Evolutionary conservation across 1,139 yeast genomes (phyloP).

Genomic region (Yamadazyma trypodendri): DNA sequence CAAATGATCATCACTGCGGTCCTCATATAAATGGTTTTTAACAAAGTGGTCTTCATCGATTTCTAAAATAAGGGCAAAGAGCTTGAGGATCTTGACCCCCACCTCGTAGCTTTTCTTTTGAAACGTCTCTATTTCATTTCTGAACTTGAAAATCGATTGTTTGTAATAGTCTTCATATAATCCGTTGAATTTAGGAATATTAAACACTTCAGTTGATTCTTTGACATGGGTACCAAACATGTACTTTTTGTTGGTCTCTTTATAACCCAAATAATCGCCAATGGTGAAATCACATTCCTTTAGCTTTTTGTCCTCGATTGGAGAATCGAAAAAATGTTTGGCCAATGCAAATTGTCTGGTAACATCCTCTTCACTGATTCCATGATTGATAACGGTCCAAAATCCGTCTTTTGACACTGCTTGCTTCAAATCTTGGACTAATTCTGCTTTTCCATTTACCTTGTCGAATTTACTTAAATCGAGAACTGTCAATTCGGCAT

Average conservation of each 20-base stretch:
- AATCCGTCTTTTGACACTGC: constrained; percentile 33
- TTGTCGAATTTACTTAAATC: constrained; percentile 28
- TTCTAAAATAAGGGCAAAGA: constrained; percentile 33
- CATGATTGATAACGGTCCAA: constrained; percentile 30
- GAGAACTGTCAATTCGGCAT: constrained; percentile 30
- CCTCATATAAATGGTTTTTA: constrained; percentile 27
- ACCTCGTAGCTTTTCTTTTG: constrained; percentile 25
- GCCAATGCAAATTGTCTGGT: constrained; percentile 28
- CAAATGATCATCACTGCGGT: constrained; percentile 32
- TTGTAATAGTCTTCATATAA: constrained; percentile 23
- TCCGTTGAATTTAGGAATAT: constrained; percentile 34
- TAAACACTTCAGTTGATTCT: constrained; percentile 32
- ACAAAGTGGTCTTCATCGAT: constrained; percentile 32
- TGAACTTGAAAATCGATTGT: constrained; percentile 22
- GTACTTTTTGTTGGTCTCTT: constrained; percentile 23
- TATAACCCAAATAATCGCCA: constrained; percentile 35
- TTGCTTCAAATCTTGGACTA: constrained; percentile 25
- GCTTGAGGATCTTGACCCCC: constrained; percentile 23
- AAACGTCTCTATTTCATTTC: constrained; percentile 20
- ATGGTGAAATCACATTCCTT: constrained; percentile 26
- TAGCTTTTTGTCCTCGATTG: constrained; percentile 25
- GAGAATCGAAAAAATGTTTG: constrained; percentile 26
- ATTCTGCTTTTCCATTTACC: constrained; percentile 25
- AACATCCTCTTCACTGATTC: constrained; percentile 25
- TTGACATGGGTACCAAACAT: constrained; percentile 27